Conservation (phyloP, 2,329 filamentous ascomycete species). For the Blastomyces parvus region DNA sequence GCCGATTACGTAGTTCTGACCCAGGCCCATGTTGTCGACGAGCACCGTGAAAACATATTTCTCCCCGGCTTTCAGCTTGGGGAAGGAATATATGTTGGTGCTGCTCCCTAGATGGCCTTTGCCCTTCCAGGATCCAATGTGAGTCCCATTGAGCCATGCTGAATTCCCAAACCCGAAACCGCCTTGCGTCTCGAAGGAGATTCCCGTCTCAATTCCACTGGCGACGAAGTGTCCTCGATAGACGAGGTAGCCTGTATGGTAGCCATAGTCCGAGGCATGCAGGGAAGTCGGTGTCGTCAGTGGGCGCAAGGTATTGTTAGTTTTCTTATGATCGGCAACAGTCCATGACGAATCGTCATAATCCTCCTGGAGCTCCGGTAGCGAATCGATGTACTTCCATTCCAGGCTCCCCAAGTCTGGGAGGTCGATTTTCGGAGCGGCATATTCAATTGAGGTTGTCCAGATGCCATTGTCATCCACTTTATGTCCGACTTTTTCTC, state of each 20-base stretch:
- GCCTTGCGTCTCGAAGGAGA: conserved; percentile 20
- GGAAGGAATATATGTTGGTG: conserved; percentile 50
- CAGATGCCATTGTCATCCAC: conserved; percentile 41
- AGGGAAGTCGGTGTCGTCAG: conserved; percentile 53
- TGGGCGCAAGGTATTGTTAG: conserved; percentile 50
- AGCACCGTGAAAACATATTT: conserved; percentile 58
- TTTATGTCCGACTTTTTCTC: conserved; percentile 35
- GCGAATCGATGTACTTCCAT: conserved; percentile 62
- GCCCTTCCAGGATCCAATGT: conserved; percentile 23
- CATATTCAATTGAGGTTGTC: conserved; percentile 44
- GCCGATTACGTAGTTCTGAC: conserved; percentile 56
- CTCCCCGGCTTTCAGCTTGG: conserved; percentile 43
- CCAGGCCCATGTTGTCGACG: conserved; percentile 63
- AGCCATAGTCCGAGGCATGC: conserved; percentile 26
- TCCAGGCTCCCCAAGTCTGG: conserved; percentile 50
- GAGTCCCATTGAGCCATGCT: conserved; percentile 21
- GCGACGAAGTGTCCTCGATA: conserved; percentile 24
- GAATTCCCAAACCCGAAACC: conserved; percentile 23
- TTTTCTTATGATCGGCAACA: conserved; percentile 47
- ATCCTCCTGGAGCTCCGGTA: conserved; percentile 55
- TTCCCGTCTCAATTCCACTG: conserved; percentile 18
- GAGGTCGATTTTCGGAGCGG: conserved; percentile 42
- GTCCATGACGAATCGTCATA: conserved; percentile 66
- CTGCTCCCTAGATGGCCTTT: conserved; percentile 17
- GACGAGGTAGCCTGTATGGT: conserved; percentile 22